Evolutionary conservation across 805 yeast genomes (phyloP).

Genomic region (Metschnikowia noctiluminum): DNA sequence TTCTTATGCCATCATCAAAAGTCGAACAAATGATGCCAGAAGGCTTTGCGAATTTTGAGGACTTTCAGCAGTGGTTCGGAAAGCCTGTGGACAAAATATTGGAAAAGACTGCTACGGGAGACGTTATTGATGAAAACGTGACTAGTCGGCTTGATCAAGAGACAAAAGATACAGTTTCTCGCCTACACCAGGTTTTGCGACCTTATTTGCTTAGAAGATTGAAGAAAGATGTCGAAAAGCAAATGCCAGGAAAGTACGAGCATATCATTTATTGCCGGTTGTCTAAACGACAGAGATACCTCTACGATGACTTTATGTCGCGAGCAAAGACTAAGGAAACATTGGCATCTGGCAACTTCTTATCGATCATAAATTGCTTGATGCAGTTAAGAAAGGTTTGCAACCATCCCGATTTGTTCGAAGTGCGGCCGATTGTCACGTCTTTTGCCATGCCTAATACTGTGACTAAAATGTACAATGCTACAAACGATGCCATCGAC

Average conservation of each 20-base stretch:
- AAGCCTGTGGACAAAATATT: conserved; percentile 90
- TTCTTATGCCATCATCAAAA: conserved; percentile 89
- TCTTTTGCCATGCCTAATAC: conserved; percentile 75
- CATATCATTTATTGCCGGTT: conserved; percentile 90
- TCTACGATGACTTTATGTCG: conserved; percentile 96
- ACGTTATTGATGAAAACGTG: conserved; percentile 40
- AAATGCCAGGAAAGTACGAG: conserved; percentile 97
- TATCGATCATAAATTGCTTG: conserved; percentile 92
- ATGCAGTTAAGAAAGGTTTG: conserved; percentile 98
- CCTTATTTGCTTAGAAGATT: conserved; percentile 89
- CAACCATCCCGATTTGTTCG: conserved; percentile 94
- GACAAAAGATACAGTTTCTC: conserved; percentile 78
- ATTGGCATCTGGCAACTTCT: conserved; percentile 87
- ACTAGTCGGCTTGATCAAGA: conserved; percentile 58
- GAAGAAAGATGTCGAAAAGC: conserved; percentile 95
- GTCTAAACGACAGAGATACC: conserved; percentile 85
- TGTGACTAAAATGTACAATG: conserved; percentile 48
- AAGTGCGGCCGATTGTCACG: conserved; percentile 90
- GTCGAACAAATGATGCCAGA: conserved; percentile 76
- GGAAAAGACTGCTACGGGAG: conserved; percentile 59
- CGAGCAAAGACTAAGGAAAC: conserved; percentile 94
- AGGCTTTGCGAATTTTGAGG: conserved; percentile 94
- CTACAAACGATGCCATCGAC: conserved; percentile 24
- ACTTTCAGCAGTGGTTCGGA: conserved; percentile 99
- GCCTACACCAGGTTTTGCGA: conserved; percentile 88